A percentile compares a stretch with the other conserved stretches of the same genome.
Evolutionary conservation across 1,284 basidiomycete species (phyloP).

Genomic region (Cystodermella granulosa): DNA sequence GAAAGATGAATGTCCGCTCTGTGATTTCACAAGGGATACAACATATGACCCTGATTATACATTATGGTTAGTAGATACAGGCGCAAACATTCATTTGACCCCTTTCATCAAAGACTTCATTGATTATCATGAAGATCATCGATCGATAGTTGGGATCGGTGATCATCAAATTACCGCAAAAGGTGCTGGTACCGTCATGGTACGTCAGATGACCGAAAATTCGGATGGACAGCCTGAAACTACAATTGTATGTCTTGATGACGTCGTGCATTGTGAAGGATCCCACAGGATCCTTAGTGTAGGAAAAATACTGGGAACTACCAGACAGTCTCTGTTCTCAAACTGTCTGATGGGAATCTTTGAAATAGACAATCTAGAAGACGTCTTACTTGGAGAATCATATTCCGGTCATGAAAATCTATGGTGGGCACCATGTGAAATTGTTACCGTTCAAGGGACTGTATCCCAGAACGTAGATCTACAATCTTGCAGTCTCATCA

Average conservation of each 20-base stretch:
- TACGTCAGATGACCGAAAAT: not conserved
- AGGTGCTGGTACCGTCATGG: not conserved
- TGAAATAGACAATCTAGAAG: not conserved
- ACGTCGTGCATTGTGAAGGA: too few species aligned
- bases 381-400: not conserved
- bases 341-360: not conserved
- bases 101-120: not conserved
- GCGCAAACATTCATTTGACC: slow-evolving; percentile 9
- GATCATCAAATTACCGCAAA: not conserved
- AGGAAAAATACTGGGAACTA: not conserved
- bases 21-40: too few species aligned
- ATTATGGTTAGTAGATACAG: slow-evolving; percentile 13
- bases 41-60: not conserved
- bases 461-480: not conserved
- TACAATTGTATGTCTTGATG: too few species aligned
- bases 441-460: not conserved
- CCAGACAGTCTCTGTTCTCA: not conserved
- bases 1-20: too few species aligned
- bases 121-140: slow-evolving; percentile 1
- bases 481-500: not conserved
- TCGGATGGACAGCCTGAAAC: too few species aligned
- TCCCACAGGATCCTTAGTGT: not conserved
- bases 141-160: not conserved
- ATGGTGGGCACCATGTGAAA: not conserved
- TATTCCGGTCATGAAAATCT: not conserved